Evolutionary conservation across 2,329 filamentous ascomycete genomes (phyloP).

Genomic region (Drechslerella dactyloides): DNA sequence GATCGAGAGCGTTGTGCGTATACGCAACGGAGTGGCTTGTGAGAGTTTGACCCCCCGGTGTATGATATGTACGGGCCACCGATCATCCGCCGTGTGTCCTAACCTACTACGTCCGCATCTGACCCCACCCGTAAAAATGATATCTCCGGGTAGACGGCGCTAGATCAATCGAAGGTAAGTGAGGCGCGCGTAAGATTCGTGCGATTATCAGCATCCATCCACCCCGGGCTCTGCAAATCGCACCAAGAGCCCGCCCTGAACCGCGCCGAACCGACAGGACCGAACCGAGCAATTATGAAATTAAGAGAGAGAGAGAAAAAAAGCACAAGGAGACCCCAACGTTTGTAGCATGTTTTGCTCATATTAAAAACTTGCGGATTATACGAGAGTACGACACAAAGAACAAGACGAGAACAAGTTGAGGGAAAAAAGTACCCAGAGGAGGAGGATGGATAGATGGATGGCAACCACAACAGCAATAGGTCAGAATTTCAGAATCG

Average conservation of each 20-base stretch:
- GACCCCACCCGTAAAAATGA: too few species aligned
- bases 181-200: too few species aligned
- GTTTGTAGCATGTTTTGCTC: conserved; percentile 4
- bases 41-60: too few species aligned
- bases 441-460: conserved; percentile 10
- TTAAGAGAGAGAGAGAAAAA: background rate
- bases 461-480: conserved; percentile 18
- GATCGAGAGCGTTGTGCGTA: too few species aligned
- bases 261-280: background rate
- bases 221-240: background rate
- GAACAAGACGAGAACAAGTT: conserved; percentile 17
- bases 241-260: background rate
- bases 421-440: conserved; percentile 17
- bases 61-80: too few species aligned
- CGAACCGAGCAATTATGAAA: background rate
- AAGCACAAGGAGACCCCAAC: background rate
- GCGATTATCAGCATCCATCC: conserved; percentile 8
- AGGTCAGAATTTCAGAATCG: conserved; percentile 48
- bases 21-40: too few species aligned
- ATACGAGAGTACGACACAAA: too few species aligned
- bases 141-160: too few species aligned
- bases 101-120: too few species aligned
- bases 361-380: conserved; percentile 18
- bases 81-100: too few species aligned
- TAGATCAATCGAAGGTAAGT: background rate